Conservation (phyloP, 768 basidiomycete genomes). For the Tulasnella sp. region DNA sequence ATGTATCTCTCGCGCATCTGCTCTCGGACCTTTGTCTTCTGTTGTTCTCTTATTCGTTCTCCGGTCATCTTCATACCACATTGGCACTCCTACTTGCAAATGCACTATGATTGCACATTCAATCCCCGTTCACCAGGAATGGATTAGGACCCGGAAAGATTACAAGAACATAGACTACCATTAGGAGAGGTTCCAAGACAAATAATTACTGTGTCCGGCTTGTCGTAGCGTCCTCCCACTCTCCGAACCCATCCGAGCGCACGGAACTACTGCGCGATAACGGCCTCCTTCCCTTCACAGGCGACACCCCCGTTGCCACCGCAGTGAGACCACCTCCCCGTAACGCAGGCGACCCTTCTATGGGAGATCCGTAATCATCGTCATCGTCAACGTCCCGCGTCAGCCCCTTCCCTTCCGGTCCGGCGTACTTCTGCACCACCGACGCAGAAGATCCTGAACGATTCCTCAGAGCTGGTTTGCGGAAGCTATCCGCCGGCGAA, state of each 20-base stretch:
- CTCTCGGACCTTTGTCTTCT: too few relatives aligned
- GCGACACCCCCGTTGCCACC: not conserved
- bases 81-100: too few relatives aligned
- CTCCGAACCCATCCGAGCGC: conserved; percentile 30
- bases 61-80: not conserved
- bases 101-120: too few relatives aligned
- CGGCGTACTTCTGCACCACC: conserved; percentile 21
- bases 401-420: conserved; percentile 37
- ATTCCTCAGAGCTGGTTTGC: not conserved
- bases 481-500: not conserved
- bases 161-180: too few relatives aligned
- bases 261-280: conserved; percentile 19
- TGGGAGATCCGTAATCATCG: conserved; percentile 24
- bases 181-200: too few relatives aligned
- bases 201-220: too few relatives aligned
- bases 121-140: too few relatives aligned
- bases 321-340: not conserved
- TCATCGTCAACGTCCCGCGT: conserved; percentile 34
- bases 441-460: conserved; percentile 12
- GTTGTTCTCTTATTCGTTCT: not conserved
- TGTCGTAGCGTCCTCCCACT: conserved; percentile 24
- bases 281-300: conserved; percentile 23
- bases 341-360: not conserved
- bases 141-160: too few relatives aligned
- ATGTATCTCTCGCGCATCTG: too few relatives aligned